Evolutionary conservation across 108 stramenopile genomes (phyloP), one percentile per base, ranked within the genome.

Genomic region (Seminavis robusta): DNA sequence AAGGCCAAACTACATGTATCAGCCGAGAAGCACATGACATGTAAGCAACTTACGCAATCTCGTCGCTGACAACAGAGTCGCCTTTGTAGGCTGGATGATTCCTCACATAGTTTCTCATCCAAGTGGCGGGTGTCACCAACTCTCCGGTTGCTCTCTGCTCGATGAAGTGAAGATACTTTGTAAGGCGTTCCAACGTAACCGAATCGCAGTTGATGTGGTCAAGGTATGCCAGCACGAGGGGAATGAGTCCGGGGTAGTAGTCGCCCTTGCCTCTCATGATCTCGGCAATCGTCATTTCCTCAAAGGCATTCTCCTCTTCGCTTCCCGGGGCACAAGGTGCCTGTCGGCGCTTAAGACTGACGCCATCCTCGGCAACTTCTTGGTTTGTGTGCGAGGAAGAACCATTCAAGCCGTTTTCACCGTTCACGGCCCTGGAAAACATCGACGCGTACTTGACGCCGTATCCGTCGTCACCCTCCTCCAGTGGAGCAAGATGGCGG

Each of bases 171-270:
- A 98, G 65, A 58, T 95, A 99, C 27, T 26, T 46, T 5, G 73
- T 67, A 26, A 99, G 77, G 7, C 85, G 72, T 16, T 75, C 59
- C 59, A 83, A 50, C 0, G 95, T 95, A 7, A 77, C 55, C 10
- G 72, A 55, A 54, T 98, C 99, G 27, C 92, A 90, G 33, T 78
- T 69, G 47, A 98, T 98, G 65, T 95, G 81, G 42, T 99, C 97
- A 47, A 99, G 73, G 67, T 99, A 99, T 28, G 97, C 99, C 56
- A 83, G 79, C 8, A 97, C 74, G 46, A 99, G 65, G 8, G 96
- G 94, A 46, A 97, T 88, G 30, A 99, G 72, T n/a, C 98, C 98
- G 16, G 98, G 98, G 59, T 82, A 99, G 68, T 94, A 93, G 59
- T 93, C 92, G 34, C 86, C 94, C 72, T 98, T 98, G 2, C 98